Conservation (phyloP, 495 filamentous ascomycete species). For the Cryomyces minteri region DNA sequence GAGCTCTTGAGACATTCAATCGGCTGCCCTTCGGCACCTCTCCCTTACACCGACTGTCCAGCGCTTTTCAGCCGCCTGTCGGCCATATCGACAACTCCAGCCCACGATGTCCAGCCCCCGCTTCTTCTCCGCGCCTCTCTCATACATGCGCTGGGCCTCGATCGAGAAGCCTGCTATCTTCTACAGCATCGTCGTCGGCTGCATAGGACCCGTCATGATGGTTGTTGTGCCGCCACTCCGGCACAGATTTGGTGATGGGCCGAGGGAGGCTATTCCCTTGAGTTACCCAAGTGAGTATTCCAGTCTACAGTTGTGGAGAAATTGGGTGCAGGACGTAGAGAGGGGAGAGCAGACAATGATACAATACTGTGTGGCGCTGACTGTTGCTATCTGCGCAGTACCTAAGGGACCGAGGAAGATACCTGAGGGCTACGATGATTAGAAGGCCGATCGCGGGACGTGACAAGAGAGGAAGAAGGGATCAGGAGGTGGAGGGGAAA, state of each 20-base stretch:
- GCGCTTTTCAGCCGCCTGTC: background rate
- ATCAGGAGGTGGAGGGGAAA: too few species aligned
- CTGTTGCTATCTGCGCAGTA: slow-evolving; percentile 30
- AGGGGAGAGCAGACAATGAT: background rate
- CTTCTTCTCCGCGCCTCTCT: slow-evolving; percentile 68
- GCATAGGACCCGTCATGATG: slow-evolving; percentile 48
- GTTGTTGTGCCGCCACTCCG: slow-evolving; percentile 51
- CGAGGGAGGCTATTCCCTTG: slow-evolving; percentile 52
- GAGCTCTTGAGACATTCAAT: too few species aligned
- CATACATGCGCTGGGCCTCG: slow-evolving; percentile 72
- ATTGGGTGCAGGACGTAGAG: background rate
- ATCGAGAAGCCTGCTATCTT: slow-evolving; percentile 78
- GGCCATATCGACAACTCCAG: background rate
- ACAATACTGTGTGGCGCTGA: background rate
- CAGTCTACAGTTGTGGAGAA: background rate
- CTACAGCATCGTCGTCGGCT: slow-evolving; percentile 59
- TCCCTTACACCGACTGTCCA: background rate
- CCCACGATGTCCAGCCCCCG: slow-evolving; percentile 29
- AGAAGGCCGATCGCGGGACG: too few species aligned
- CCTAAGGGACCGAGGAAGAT: slow-evolving; percentile 54
- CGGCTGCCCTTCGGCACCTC: too few species aligned
- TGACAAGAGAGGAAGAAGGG: too few species aligned
- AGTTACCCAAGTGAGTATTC: slow-evolving; percentile 73
- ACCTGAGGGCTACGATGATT: slow-evolving; percentile 62
- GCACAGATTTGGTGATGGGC: slow-evolving; percentile 46